These are phyloP conservation scores for Nematodospora valgi DNA, from an alignment of 805 yeast species.

Conservation along the genomic window DNA sequence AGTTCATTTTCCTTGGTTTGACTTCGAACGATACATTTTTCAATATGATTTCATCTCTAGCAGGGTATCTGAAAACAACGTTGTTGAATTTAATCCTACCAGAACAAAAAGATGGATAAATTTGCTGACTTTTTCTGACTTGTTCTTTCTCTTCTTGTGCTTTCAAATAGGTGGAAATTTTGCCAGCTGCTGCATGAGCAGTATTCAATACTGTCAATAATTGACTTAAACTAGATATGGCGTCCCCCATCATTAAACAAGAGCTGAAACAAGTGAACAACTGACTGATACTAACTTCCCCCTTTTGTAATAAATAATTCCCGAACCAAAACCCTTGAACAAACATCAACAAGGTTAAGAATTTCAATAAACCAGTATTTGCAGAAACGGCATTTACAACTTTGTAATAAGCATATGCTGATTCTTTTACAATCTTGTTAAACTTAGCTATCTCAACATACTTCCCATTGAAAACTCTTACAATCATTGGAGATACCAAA, in stretches of 20 bases:
- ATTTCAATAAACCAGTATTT: slow-evolving; percentile 56
- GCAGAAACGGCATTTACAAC: slow-evolving; percentile 47
- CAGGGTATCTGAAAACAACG: slow-evolving; percentile 63
- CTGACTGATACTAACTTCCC: slow-evolving; percentile 52
- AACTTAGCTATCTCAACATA: slow-evolving; percentile 47
- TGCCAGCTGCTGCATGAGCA: slow-evolving; percentile 64
- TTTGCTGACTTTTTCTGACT: background rate
- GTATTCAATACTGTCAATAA: slow-evolving; percentile 63
- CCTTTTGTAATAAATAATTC: slow-evolving; percentile 53
- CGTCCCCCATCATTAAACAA: slow-evolving; percentile 68
- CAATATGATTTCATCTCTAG: slow-evolving; percentile 50
- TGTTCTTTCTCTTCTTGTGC: slow-evolving; percentile 1
- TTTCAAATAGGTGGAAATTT: slow-evolving; percentile 42
- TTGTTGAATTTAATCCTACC: slow-evolving; percentile 56
- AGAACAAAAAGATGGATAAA: slow-evolving; percentile 14
- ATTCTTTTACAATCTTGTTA: slow-evolving; percentile 27
- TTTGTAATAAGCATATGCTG: slow-evolving; percentile 38
- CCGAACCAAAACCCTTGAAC: slow-evolving; percentile 96
- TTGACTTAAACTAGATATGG: slow-evolving; percentile 52
- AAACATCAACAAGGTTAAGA: slow-evolving; percentile 67
- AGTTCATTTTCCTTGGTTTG: slow-evolving; percentile 45
- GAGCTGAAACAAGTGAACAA: slow-evolving; percentile 83
- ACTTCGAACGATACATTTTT: slow-evolving; percentile 39
- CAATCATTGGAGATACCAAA: slow-evolving; percentile 53
- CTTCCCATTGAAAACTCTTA: slow-evolving; percentile 61